These are phyloP conservation scores for Hypoxylon fuscum DNA, from an alignment of 495 filamentous ascomycete species.

Conservation along the genomic window DNA sequence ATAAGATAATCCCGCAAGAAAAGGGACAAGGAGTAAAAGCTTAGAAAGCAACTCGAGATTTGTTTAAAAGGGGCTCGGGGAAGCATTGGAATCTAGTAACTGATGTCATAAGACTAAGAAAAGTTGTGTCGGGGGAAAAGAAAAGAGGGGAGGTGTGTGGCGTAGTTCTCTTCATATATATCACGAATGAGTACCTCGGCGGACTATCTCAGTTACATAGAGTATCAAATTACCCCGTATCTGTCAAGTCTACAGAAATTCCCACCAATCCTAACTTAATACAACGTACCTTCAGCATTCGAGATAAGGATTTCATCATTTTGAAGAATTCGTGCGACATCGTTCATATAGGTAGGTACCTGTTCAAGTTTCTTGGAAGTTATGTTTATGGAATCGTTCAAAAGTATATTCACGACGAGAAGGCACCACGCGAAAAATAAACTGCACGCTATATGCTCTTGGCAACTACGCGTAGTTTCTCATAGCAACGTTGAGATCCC, in stretches of 20 bases:
- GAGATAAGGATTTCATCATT: background rate
- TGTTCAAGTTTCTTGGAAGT: too few relatives aligned
- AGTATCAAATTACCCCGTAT: background rate
- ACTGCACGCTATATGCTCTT: too few relatives aligned
- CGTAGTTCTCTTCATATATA: background rate
- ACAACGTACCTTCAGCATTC: background rate
- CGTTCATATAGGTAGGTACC: too few relatives aligned
- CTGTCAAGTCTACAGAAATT: background rate
- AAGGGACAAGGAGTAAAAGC: background rate
- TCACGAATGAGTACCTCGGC: constrained; percentile 14
- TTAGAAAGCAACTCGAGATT: background rate
- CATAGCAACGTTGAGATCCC: too few relatives aligned
- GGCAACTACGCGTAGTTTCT: too few relatives aligned
- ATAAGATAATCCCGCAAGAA: background rate
- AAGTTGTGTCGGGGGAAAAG: background rate
- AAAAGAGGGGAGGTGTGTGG: background rate
- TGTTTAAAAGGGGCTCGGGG: background rate
- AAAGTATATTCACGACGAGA: too few relatives aligned
- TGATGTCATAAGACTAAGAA: background rate
- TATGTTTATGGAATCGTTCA: too few relatives aligned
- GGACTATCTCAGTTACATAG: constrained; percentile 4
- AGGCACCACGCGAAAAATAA: too few relatives aligned
- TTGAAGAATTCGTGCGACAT: background rate
- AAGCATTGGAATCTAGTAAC: background rate
- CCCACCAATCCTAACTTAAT: background rate